Base-by-base conservation (phyloP, 2,329 filamentous ascomycete genomes). In the Chlorencoelia australis region DNA sequence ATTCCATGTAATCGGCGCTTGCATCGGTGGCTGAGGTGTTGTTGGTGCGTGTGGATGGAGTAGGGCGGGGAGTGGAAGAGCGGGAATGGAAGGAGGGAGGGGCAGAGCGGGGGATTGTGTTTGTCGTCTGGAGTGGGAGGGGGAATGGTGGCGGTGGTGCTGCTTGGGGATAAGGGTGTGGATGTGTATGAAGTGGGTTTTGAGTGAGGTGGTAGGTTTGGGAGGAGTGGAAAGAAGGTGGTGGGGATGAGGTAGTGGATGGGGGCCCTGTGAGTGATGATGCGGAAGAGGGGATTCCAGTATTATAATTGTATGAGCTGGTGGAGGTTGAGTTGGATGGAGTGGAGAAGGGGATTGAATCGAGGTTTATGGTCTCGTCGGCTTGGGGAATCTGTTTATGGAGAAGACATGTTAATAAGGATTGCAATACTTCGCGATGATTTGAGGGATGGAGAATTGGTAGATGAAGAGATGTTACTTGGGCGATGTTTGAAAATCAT, bases 241-340 rank as follows among this genome's bases (percentile, higher is more conserved):
- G 49, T 10, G 49, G 51, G 1, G 46, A 53, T 30, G 44, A 48
- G 26, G 42, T 46, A 27, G 28, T 40, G 13, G 45, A 40, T 30
- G 44, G 37, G 15, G 40, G 39, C 14, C 21, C 40, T 8, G 30
- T 30, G 32, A 34, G 44, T 7, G 36, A 41, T 26, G 42, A 35
- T 6, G 41, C 37, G 16, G 39, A 47, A 43, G 35, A 48, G 19
- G 48, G 45, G 32, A 44, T 32, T 7, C 35, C 52, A 25, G 37
- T 47, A 36, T 52, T 53, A 36, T 52, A 52, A 40, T 47, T 47
- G 32, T 46, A 44, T 24, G 34, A 31, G 21, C n/a, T n/a, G n/a
- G n/a, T 37, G 17, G 17, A 33, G 22, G 17, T 25, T 39, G 26
- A 18, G 10, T 7, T 46, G 38, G 33, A 53, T 51, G 13, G 41